A percentile compares a stretch with the other conserved stretches of the same genome.
Conservation (phyloP, 202 grass and related monocot species). For the Carex arenaria region DNA sequence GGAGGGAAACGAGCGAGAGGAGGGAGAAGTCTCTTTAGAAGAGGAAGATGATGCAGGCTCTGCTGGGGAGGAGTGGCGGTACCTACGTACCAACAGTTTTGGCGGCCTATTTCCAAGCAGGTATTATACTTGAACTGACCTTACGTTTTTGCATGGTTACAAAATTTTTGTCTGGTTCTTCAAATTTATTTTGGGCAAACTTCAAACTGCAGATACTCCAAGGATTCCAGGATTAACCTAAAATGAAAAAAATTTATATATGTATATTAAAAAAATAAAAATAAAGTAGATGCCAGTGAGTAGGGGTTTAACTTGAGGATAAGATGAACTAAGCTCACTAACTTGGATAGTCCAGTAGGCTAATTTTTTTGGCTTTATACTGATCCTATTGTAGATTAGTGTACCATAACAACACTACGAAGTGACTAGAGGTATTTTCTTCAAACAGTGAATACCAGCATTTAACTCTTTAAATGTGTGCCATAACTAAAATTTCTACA, state of each 20-base stretch:
- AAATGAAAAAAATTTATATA: background rate
- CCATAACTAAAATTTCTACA: background rate
- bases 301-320: background rate
- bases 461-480: background rate
- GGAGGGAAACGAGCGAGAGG: slow-evolving; percentile 59
- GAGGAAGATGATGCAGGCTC: slow-evolving; percentile 78
- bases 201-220: background rate
- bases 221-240: background rate
- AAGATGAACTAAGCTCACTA: background rate
- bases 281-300: background rate
- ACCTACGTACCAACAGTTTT: slow-evolving; percentile 72
- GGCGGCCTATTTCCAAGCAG: slow-evolving; percentile 61
- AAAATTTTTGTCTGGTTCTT: background rate
- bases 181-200: background rate
- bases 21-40: slow-evolving; percentile 37
- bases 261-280: background rate
- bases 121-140: background rate
- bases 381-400: background rate
- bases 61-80: slow-evolving; percentile 78
- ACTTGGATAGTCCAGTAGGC: background rate
- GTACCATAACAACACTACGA: background rate
- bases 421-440: background rate
- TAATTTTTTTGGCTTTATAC: background rate
- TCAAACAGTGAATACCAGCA: background rate
- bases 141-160: background rate